Conservation (phyloP, 805 yeast species). For the Saccharomycopsis sp. region DNA sequence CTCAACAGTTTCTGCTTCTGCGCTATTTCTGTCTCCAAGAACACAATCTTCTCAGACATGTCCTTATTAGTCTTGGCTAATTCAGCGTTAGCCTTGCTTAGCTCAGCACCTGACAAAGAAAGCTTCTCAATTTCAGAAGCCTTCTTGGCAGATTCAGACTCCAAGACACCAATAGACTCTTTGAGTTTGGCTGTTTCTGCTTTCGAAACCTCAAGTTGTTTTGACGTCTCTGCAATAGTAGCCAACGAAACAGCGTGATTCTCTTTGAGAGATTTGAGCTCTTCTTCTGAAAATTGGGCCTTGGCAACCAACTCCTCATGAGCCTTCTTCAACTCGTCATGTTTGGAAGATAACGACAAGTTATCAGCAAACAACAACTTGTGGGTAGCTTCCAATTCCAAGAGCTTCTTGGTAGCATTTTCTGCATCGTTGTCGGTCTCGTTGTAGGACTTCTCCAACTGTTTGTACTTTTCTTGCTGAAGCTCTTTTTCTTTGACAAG, state of each 20-base stretch:
- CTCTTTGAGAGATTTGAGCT: not conserved
- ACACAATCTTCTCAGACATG: not conserved
- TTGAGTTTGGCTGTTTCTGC: not conserved
- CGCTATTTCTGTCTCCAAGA: not conserved
- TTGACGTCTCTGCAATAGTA: not conserved
- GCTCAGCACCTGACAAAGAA: not conserved
- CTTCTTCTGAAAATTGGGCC: not conserved
- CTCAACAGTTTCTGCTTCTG: not conserved
- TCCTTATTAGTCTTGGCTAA: not conserved
- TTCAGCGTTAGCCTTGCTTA: not conserved
- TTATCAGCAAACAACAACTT: constrained; percentile 10
- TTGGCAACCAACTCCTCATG: not conserved
- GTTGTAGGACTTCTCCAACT: constrained; percentile 21
- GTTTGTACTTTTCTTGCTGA: constrained; percentile 2
- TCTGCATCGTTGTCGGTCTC: constrained; percentile 19
- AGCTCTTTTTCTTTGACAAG: constrained; percentile 6
- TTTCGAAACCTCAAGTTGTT: not conserved
- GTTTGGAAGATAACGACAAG: constrained; percentile 6
- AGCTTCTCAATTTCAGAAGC: not conserved
- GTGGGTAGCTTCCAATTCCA: constrained; percentile 17
- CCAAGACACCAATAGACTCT: not conserved
- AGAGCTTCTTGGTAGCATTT: constrained; percentile 13
- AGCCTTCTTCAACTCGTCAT: constrained; percentile 11
- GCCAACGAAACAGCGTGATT: not conserved
- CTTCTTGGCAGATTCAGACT: not conserved